Evolutionary conservation across 202 grass and related monocot genomes (phyloP).

Genomic region (Carex arenaria): DNA sequence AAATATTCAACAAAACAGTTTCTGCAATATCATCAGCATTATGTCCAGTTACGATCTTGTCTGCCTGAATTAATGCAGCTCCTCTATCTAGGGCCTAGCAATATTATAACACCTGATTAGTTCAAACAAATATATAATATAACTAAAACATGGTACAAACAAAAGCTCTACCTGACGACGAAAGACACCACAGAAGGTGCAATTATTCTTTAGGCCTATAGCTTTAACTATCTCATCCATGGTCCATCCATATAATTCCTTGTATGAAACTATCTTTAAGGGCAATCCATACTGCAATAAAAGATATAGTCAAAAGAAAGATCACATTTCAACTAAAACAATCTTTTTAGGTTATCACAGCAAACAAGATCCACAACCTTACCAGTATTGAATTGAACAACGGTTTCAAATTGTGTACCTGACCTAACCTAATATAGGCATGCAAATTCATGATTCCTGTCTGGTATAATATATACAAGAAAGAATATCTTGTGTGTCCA

Average conservation of each 20-base stretch:
- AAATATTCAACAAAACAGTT: conserved; percentile 92
- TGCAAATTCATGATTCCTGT: not conserved
- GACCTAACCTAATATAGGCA: not conserved
- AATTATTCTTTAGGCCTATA: conserved; percentile 95
- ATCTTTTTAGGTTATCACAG: not conserved
- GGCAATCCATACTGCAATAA: conserved; percentile 76
- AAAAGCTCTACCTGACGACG: conserved; percentile 64
- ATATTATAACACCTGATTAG: conserved; percentile 1
- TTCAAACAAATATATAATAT: conserved; percentile 5
- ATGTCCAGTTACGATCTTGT: conserved; percentile 97
- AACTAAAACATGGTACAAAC: not conserved
- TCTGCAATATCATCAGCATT: conserved; percentile 99
- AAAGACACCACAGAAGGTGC: conserved; percentile 97
- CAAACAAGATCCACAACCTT: not conserved
- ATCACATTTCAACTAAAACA: not conserved
- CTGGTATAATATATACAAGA: not conserved
- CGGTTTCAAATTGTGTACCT: not conserved
- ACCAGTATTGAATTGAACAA: not conserved
- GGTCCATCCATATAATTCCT: conserved; percentile 95
- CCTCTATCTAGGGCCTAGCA: conserved; percentile 77
- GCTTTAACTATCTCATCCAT: conserved; percentile 98
- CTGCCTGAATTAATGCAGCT: conserved; percentile 81
- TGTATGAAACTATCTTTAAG: conserved; percentile 94
- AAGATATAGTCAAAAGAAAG: not conserved
- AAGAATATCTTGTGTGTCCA: not conserved